A percentile compares a stretch with the other conserved stretches of the same genome.
These are phyloP conservation scores for Flaveria linearis DNA, from an alignment of 129 eudicot genomes.

Conservation along the genomic window DNA sequence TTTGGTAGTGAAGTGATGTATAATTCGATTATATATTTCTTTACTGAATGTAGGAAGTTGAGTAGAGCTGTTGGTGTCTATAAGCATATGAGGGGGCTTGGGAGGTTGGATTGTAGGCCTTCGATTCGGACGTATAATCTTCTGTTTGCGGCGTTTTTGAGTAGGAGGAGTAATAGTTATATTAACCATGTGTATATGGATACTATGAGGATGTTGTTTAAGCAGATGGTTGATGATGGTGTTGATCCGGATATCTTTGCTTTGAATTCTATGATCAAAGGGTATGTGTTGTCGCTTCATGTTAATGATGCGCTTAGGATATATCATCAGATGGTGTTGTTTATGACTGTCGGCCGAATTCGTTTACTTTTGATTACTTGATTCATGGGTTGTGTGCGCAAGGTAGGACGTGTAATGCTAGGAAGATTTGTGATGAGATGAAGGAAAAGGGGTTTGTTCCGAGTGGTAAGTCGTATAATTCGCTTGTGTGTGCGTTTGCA, in stretches of 20 bases:
- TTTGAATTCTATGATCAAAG: slow-evolving; percentile 82
- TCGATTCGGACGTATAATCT: slow-evolving; percentile 75
- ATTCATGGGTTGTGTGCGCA: slow-evolving; percentile 88
- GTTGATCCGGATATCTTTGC: slow-evolving; percentile 76
- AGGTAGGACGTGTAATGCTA: slow-evolving; percentile 81
- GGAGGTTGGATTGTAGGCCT: slow-evolving; percentile 71
- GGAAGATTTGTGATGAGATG: slow-evolving; percentile 70
- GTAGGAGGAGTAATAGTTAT: slow-evolving; percentile 62
- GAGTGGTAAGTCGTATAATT: slow-evolving; percentile 77
- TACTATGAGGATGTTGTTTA: slow-evolving; percentile 68
- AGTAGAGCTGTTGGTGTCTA: slow-evolving; percentile 65
- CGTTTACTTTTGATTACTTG: slow-evolving; percentile 72
- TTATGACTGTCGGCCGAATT: slow-evolving; percentile 62
- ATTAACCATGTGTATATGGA: slow-evolving; percentile 83
- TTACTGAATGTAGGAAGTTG: slow-evolving; percentile 70
- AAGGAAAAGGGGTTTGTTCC: slow-evolving; percentile 77
- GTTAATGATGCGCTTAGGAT: slow-evolving; percentile 80
- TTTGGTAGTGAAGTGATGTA: slow-evolving; percentile 69
- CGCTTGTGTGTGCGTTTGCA: slow-evolving; percentile 74
- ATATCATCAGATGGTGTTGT: slow-evolving; percentile 90
- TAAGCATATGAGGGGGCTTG: slow-evolving; percentile 62
- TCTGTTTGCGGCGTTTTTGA: slow-evolving; percentile 70
- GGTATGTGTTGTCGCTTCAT: slow-evolving; percentile 83
- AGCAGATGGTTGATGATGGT: slow-evolving; percentile 84
- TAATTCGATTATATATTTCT: slow-evolving; percentile 71